phyloP scores from a whole-genome alignment of 129 eudicot genomes.

The Lactuca saligna region DNA sequence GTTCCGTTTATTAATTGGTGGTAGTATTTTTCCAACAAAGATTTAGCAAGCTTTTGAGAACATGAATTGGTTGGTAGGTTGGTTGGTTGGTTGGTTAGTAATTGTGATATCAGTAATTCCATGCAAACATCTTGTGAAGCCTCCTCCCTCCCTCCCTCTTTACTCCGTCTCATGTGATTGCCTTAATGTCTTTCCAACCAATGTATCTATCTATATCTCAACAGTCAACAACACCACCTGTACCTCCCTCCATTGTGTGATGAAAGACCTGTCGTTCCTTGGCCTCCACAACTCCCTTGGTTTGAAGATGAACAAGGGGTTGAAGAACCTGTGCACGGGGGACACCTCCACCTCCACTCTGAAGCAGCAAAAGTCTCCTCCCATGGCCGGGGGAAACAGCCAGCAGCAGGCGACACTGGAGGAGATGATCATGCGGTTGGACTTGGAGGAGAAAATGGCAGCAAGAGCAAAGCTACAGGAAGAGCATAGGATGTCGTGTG shows the following conservation, averaged over 20 bases:
- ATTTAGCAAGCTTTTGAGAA: too few species aligned
- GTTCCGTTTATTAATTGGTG: too few species aligned
- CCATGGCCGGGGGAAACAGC: neutral
- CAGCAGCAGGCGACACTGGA: conserved; percentile 61
- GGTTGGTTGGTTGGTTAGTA: neutral
- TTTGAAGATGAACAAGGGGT: conserved; percentile 64
- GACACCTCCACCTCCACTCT: conserved; percentile 80
- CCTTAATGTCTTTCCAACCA: conserved; percentile 23
- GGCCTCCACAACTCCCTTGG: conserved; percentile 64
- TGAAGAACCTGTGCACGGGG: conserved; percentile 59
- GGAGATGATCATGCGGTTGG: conserved; percentile 82
- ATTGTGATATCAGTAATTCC: too few species aligned
- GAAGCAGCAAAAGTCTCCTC: conserved; percentile 43
- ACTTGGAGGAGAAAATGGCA: conserved; percentile 64
- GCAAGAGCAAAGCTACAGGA: conserved; percentile 30
- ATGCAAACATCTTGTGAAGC: neutral
- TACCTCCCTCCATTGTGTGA: neutral
- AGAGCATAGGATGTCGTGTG: conserved; percentile 81
- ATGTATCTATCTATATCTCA: conserved; percentile 1
- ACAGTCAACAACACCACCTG: neutral
- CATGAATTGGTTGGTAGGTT: neutral
- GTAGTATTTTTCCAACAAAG: too few species aligned
- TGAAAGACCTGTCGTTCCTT: conserved; percentile 65
- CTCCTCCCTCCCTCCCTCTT: neutral
- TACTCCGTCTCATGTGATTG: conserved; percentile 14